Base-by-base conservation (phyloP, 768 basidiomycete species). In the Antrodiella citrinella region DNA sequence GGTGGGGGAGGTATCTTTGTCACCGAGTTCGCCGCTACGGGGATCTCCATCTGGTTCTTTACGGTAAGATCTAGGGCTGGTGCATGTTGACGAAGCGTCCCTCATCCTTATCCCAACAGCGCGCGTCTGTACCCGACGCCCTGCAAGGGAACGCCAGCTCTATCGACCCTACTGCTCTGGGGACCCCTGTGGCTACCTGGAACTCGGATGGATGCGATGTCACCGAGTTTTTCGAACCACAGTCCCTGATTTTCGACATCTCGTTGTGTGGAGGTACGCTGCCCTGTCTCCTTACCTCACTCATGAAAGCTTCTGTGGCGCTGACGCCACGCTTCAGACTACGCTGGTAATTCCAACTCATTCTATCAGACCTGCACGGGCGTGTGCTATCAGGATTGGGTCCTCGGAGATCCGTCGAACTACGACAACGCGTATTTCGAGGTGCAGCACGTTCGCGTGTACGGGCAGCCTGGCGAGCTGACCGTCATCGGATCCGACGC, bases 361-460 rank as follows among this genome's bases (percentile, higher is more conserved):
- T 82, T 87, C 65, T 62, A 70, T 3, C 63, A 78, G 55, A 86
- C 84, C 0, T 87, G 84, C 67, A 60, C 70, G 4, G 82, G 81
- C n/a, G 65, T 67, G 1, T 84, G 86, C 65, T 88, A 90, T 66
- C 70, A 74, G 10, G 77, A 84, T 67, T 85, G 78, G 51, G 85
- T 88, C 39, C 67, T 84, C 50, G 82, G 82, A 5, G 61, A 77
- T 50, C 74, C 78, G 2, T 73, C 78, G 15, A 75, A 73, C 56
- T 88, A 81, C 64, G 72, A 77, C 60, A 72, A 69, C 25, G 84
- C 84, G 0, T 85, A 81, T 67, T 91, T 88, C 56, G 86, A 90
- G 61, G 73, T 91, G 21, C 39, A 48, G 45, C 60, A 57, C 35
- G 58, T 65, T n/a, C 56, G 63, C 21, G 62, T 62, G 46, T 65